These are phyloP conservation scores for Leucoagaricus sp. DNA, from an alignment of 1,284 basidiomycete species.

Conservation along the genomic window DNA sequence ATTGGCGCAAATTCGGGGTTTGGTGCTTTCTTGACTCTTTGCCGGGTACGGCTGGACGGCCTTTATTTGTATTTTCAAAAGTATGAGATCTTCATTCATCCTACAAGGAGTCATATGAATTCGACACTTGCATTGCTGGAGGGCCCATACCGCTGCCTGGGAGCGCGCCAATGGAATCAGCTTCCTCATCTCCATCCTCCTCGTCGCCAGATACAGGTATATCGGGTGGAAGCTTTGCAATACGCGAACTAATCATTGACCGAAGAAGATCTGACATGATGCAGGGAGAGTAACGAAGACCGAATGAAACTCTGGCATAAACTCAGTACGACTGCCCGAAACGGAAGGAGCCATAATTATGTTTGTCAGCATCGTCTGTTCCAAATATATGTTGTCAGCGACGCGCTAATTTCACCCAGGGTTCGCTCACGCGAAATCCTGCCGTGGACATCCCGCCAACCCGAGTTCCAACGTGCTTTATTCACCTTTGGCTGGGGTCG, in stretches of 20 bases:
- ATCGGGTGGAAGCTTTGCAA: constrained; percentile 64
- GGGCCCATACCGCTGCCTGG: constrained; percentile 58
- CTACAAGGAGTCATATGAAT: constrained; percentile 9
- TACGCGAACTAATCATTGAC: constrained; percentile 65
- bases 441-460: too few relatives aligned
- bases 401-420: too few relatives aligned
- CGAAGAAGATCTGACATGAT: constrained; percentile 71
- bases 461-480: too few relatives aligned
- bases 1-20: constrained; percentile 71
- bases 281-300: neutral
- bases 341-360: too few relatives aligned
- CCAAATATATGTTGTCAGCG: too few relatives aligned
- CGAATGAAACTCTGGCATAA: too few relatives aligned
- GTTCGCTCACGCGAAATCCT: too few relatives aligned
- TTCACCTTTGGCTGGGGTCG: too few relatives aligned
- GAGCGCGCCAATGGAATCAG: constrained; percentile 63
- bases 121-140: constrained; percentile 54
- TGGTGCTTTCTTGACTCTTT: constrained; percentile 37
- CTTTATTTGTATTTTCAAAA: constrained; percentile 10
- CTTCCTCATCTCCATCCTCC: constrained; percentile 53
- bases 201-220: constrained; percentile 40
- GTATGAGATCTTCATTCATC: neutral
- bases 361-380: too few relatives aligned
- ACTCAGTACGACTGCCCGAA: too few relatives aligned
- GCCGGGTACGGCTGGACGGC: constrained; percentile 28